Percentiles rank a stretch among this genome's conserved stretches.
These are phyloP conservation scores for Liriodendron chinense DNA, from an alignment of 164 flowering plant species.

Conservation along the genomic window DNA sequence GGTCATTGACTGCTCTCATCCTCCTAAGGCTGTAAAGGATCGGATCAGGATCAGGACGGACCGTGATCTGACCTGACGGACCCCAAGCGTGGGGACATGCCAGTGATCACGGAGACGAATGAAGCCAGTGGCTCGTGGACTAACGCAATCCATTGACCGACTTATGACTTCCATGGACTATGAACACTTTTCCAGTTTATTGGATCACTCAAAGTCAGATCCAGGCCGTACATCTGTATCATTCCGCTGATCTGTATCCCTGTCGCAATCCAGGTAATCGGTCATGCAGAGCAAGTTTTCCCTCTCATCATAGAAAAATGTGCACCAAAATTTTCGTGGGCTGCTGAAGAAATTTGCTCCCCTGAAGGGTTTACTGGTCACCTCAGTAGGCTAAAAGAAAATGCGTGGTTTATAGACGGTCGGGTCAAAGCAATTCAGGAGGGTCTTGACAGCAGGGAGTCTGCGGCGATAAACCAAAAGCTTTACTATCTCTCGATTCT, in stretches of 20 bases:
- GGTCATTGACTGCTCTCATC: too few species aligned
- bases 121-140: too few species aligned
- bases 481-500: conserved; percentile 94
- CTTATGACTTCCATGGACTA: too few species aligned
- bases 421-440: conserved; percentile 95
- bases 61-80: too few species aligned
- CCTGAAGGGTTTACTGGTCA: conserved; percentile 84
- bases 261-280: conserved; percentile 55
- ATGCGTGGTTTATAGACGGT: conserved; percentile 84
- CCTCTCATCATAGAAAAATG: conserved; percentile 93
- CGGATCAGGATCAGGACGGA: too few species aligned
- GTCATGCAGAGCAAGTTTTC: conserved; percentile 95
- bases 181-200: too few species aligned
- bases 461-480: conserved; percentile 91
- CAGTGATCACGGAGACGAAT: too few species aligned
- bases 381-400: conserved; percentile 84
- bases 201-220: background rate
- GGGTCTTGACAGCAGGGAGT: conserved; percentile 96
- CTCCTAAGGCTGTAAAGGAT: too few species aligned
- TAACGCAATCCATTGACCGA: too few species aligned
- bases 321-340: conserved; percentile 76
- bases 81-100: too few species aligned
- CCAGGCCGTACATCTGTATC: background rate
- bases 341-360: conserved; percentile 60
- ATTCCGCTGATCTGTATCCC: too few species aligned